Base-by-base conservation (phyloP, 768 basidiomycete genomes). In the Tubosaeta sp. region DNA sequence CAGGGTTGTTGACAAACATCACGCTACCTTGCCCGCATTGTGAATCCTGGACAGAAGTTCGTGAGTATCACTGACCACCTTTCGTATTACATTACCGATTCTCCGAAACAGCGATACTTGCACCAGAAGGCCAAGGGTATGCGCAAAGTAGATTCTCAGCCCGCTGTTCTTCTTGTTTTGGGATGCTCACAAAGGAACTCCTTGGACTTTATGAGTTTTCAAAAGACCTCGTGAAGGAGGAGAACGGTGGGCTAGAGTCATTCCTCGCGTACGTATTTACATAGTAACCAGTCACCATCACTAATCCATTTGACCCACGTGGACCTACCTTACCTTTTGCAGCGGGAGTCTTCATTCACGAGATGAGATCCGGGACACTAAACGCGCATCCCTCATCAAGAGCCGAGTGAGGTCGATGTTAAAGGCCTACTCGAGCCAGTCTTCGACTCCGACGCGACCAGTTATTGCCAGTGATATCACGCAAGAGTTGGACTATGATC, bases 121-220 rank as follows among this genome's bases (percentile, higher is more conserved):
- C 61, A 4, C 47, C 54, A 0, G 44, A 60, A 0, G 78, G 74
- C 3, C 69, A 60, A 0, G 81, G 81, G 0, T 82, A 81, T 53
- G 60, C 75, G 3, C 80, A 82, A 52, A 62, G 64, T 7, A 58
- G 58, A 2, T 82, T 82, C 48, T 45, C 14, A 3, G 34, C 55
- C 0, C 8, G 7, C 12, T 82, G 80, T 49, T 27, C 46, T 4
- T n/a, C 19, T 6, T 82, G 80, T 45, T 19, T 30, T 0, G 56
- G 63, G 40, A 43, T 29, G 0, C 74, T 82, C 21, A 76, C 65
- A 2, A 75, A 69, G 53, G 68, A 74, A 18, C 47, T 54, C 8
- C 64, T 80, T 3, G 75, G 66, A 2, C 60, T 75, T 1, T 54
- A 65, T 34, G 77, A 76, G 57, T 64, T 78, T 22, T 69, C 60